These are phyloP conservation scores for Chytriomyces hyalinus DNA, from an alignment of 192 early-diverging fungal genomes.

Conservation along the genomic window DNA sequence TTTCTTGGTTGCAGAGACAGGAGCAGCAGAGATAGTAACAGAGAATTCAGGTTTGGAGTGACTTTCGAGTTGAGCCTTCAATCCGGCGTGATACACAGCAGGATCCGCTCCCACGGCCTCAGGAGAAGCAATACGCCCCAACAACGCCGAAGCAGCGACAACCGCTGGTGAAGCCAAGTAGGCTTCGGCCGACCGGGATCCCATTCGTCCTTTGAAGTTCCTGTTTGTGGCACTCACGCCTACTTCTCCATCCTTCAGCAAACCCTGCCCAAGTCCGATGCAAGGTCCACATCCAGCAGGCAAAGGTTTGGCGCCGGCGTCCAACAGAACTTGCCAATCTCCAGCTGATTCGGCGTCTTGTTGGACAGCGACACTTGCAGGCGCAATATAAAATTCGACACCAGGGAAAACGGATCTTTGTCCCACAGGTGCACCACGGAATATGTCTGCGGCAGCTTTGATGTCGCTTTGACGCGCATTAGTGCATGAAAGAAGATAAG, in stretches of 20 bases:
- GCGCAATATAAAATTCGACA: slow-evolving; percentile 95
- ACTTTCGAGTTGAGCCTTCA: no score
- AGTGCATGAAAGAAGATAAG: slow-evolving; percentile 94
- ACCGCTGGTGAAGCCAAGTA: slow-evolving; percentile 91
- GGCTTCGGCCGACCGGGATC: slow-evolving; percentile 86
- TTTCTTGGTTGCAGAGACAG: slow-evolving; percentile 13
- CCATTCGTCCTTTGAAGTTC: slow-evolving; percentile 99
- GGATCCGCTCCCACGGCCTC: slow-evolving; percentile 7
- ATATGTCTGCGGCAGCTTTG: slow-evolving; percentile 72
- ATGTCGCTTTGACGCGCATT: slow-evolving; percentile 93
- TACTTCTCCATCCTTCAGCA: slow-evolving; percentile 94
- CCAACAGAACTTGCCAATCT: slow-evolving; percentile 84
- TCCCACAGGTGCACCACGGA: slow-evolving; percentile 40
- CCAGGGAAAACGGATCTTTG: slow-evolving; percentile 69
- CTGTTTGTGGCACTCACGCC: slow-evolving; percentile 99
- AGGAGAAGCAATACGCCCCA: slow-evolving; percentile 79
- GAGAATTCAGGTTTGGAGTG: neutral
- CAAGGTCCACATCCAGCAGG: slow-evolving; percentile 98
- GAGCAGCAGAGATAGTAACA: slow-evolving; percentile 16
- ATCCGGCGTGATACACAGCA: neutral
- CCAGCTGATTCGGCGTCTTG: slow-evolving; percentile 81
- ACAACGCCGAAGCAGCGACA: slow-evolving; percentile 90
- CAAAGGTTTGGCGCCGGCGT: slow-evolving; percentile 86
- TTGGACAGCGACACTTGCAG: slow-evolving; percentile 91
- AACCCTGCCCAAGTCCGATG: slow-evolving; percentile 88